These are phyloP conservation scores for Alternaria incomplexa DNA, from an alignment of 2,329 filamentous ascomycete species.

Conservation along the genomic window DNA sequence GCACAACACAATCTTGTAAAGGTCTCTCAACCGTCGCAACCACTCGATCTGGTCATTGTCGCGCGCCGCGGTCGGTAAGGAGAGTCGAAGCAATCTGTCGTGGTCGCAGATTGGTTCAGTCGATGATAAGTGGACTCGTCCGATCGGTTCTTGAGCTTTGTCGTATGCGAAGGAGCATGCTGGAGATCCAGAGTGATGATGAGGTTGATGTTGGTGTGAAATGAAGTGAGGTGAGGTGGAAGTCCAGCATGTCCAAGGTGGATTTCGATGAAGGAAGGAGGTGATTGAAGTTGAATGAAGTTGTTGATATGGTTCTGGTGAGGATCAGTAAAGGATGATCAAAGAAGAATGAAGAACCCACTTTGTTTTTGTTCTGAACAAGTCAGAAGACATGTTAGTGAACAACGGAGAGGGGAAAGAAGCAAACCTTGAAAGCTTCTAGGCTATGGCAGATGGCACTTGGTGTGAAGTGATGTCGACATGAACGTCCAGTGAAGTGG, in stretches of 20 bases:
- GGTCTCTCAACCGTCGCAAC: background rate
- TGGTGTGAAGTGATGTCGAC: background rate
- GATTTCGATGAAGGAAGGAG: background rate
- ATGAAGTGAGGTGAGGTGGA: background rate
- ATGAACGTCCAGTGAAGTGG: background rate
- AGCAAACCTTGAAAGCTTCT: constrained; percentile 1
- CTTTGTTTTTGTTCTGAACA: background rate
- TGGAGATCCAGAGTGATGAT: background rate
- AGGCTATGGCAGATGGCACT: background rate
- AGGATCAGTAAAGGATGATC: background rate
- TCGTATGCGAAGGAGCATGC: background rate
- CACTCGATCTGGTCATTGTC: constrained; percentile 1
- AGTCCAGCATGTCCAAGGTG: background rate
- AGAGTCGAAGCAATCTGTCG: constrained; percentile 6
- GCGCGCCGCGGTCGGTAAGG: background rate
- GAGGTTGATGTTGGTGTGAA: background rate
- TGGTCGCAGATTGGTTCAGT: background rate
- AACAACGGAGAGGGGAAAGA: background rate
- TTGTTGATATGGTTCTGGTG: background rate
- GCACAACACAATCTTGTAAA: background rate
- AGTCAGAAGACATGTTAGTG: background rate
- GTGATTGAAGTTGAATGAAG: background rate
- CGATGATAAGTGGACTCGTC: constrained; percentile 2
- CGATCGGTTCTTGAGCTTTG: background rate
- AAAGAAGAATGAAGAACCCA: background rate